phyloP scores from a whole-genome alignment of 129 eudicot species.

The Calendula officinalis region DNA sequence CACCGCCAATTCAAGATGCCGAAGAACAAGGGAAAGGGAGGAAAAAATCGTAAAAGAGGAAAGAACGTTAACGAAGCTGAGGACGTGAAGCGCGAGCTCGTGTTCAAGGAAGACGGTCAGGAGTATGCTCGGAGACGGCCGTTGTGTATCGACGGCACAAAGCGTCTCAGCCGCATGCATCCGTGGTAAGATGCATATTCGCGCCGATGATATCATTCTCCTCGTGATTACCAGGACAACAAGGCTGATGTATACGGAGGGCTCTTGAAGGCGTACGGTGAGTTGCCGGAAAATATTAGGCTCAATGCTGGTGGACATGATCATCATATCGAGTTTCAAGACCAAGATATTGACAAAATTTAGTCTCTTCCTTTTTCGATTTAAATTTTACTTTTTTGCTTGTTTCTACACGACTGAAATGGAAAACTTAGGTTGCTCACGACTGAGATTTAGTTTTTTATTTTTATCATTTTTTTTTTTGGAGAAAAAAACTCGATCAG shows the following conservation, averaged over 20 bases:
- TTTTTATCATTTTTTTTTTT: too few relatives aligned
- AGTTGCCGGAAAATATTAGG: constrained; percentile 78
- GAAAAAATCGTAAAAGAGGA: constrained; percentile 86
- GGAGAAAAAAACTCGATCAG: too few relatives aligned
- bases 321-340: constrained; percentile 87
- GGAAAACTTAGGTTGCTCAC: too few relatives aligned
- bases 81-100: constrained; percentile 88
- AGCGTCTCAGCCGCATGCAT: constrained; percentile 90
- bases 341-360: constrained; percentile 84
- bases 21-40: constrained; percentile 99
- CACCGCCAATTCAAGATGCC: constrained; percentile 51
- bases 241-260: constrained; percentile 92
- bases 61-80: constrained; percentile 95
- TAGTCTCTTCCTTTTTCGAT: constrained; percentile 28
- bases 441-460: too few relatives aligned
- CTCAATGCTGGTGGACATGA: constrained; percentile 61
- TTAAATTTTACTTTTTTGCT: neutral
- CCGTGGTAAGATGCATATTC: constrained; percentile 60
- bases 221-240: constrained; percentile 92
- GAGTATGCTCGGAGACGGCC: constrained; percentile 92
- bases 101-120: constrained; percentile 87
- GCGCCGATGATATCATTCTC: constrained; percentile 88
- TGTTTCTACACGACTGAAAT: too few relatives aligned
- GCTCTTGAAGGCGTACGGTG: constrained; percentile 83
- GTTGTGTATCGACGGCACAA: constrained; percentile 86